Evolutionary conservation across 345 rosid genomes (phyloP), one percentile per base, ranked within the genome.

Genomic region (Combretum micranthum): DNA sequence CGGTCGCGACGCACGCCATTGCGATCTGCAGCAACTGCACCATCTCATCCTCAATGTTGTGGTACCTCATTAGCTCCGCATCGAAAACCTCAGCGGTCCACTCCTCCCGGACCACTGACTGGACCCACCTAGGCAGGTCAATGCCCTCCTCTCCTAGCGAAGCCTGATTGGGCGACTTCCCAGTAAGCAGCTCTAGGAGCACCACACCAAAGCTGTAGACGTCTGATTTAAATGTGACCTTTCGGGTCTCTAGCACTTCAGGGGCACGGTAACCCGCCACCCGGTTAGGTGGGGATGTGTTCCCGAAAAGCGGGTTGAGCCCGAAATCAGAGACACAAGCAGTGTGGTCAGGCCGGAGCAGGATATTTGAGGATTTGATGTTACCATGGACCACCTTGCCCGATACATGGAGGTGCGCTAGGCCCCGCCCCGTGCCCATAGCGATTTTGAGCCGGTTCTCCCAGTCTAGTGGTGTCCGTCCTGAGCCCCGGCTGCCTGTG

Each of bases 61-160:
- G 95, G 52, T 85, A 82, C 61, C 91, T 73, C 96, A 93, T 93
- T 16, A 93, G 67, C 79, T 93, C 99, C 53, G 82, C 94, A 1
- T 87, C 99, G 25, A 93, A 87, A 0, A 93, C 99, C 75, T 89
- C 99, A 0, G 99, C 99, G 10, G 99, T 89, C 99, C 99, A 93
- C 58, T 93, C 99, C 72, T 93, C 99, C 1, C 99, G 65, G 2
- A 93, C 99, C 46, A 93, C 99, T 0, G 99, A 93, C 56, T 86
- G 96, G 25, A 93, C 99, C 99, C 99, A 93, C 45, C 99, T 60
- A 0, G 99, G 99, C 50, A 93, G 68, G 73, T 93, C 99, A 48
- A 89, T 89, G 44, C 99, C 99, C 65, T 93, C 97, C 43, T 93
- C 99, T 0, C 99, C 97, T 18, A 93, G 70, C 2, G 99, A 93